Evolutionary conservation across 345 rosid genomes (phyloP).

Genomic region (Populus ilicifolia): DNA sequence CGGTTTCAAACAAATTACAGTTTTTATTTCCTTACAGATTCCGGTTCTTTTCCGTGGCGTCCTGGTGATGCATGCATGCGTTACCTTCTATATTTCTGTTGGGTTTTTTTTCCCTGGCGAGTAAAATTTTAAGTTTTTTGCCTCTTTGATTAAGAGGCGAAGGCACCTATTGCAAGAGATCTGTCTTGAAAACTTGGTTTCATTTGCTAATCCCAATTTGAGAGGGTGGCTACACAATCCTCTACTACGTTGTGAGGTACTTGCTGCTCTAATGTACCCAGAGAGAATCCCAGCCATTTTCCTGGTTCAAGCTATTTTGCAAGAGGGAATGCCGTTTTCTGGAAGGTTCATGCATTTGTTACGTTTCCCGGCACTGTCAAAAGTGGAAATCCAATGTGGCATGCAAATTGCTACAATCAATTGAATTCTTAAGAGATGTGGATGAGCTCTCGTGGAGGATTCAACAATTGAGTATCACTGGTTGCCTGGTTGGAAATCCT

Average conservation of each 20-base stretch:
- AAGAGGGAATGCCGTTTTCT: neutral
- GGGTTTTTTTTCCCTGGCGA: neutral
- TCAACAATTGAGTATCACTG: neutral
- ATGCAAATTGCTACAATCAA: neutral
- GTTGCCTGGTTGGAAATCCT: neutral
- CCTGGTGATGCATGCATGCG: neutral
- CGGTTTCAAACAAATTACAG: conserved; percentile 8
- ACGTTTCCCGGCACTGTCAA: neutral
- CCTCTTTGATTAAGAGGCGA: too few species aligned
- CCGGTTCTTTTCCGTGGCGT: neutral
- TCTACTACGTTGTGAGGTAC: too few species aligned
- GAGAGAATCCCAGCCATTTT: too few species aligned
- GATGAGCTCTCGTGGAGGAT: neutral
- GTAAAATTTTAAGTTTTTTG: neutral
- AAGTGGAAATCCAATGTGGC: neutral
- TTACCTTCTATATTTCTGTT: neutral
- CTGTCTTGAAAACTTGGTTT: neutral
- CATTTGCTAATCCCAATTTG: too few species aligned
- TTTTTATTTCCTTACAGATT: neutral
- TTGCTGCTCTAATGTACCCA: too few species aligned
- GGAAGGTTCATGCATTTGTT: neutral
- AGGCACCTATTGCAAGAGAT: neutral
- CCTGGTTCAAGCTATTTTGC: neutral
- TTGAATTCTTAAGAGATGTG: neutral
- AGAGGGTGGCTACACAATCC: too few species aligned